These are phyloP conservation scores for Scheffersomyces parashehatae DNA, from an alignment of 1,139 yeast genomes.

Conservation along the genomic window DNA sequence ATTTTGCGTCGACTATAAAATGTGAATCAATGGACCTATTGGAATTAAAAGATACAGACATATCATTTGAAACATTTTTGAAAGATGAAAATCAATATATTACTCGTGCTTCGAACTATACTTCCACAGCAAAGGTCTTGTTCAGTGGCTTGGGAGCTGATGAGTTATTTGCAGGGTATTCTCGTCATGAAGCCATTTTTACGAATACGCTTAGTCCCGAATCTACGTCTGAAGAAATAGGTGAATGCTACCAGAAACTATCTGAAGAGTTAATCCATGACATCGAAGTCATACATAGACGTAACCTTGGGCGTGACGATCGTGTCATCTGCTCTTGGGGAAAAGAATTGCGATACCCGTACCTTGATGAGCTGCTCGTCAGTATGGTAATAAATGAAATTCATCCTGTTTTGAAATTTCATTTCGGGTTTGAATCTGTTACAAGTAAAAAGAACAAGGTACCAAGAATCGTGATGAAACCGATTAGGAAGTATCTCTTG, in stretches of 20 bases:
- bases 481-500: conserved; percentile 60
- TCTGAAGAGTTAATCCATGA: conserved; percentile 63
- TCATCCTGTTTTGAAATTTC: conserved; percentile 53
- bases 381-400: conserved; percentile 47
- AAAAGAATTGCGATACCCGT: conserved; percentile 88
- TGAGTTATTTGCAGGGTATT: conserved; percentile 91
- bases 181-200: conserved; percentile 64
- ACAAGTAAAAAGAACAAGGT: conserved; percentile 27
- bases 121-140: conserved; percentile 64
- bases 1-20: conserved; percentile 56
- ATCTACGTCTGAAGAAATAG: conserved; percentile 16
- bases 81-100: conserved; percentile 13
- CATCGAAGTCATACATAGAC: conserved; percentile 66
- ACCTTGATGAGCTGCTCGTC: conserved; percentile 66
- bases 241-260: conserved; percentile 23
- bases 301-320: conserved; percentile 91
- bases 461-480: conserved; percentile 27
- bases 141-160: conserved; percentile 98
- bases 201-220: conserved; percentile 15
- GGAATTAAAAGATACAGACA: conserved; percentile 3
- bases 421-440: conserved; percentile 29
- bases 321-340: conserved; percentile 86
- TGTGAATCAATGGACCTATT: conserved; percentile 2
- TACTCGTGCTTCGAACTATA: conserved; percentile 22
- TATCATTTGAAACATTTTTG: conserved; percentile 23